These are phyloP conservation scores for Inosperma sp. DNA, from an alignment of 768 basidiomycete genomes.

Conservation along the genomic window DNA sequence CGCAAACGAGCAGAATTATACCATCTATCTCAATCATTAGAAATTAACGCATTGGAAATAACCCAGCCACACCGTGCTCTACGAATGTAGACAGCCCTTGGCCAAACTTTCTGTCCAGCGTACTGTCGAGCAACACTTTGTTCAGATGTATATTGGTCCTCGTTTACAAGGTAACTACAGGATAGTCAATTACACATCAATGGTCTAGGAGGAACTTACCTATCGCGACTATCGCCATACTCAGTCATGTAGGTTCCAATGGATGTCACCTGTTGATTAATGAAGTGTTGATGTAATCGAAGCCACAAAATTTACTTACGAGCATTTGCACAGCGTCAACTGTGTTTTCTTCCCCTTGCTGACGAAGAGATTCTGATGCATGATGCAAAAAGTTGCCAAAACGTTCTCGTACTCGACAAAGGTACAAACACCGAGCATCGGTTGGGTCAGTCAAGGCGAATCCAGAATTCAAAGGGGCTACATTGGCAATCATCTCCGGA, in stretches of 20 bases:
- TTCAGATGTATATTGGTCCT: slow-evolving; percentile 55
- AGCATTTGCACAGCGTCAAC: slow-evolving; percentile 76
- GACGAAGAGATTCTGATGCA: slow-evolving; percentile 61
- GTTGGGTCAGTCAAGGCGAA: slow-evolving; percentile 61
- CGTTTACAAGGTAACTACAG: slow-evolving; percentile 51
- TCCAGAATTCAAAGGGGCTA: slow-evolving; percentile 57
- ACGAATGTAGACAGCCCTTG: slow-evolving; percentile 63
- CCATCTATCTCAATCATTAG: slow-evolving; percentile 33
- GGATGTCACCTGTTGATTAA: slow-evolving; percentile 47
- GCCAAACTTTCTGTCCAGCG: slow-evolving; percentile 71
- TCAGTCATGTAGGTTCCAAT: slow-evolving; percentile 70
- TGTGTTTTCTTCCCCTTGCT: slow-evolving; percentile 76
- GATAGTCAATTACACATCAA: neutral
- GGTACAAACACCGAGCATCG: slow-evolving; percentile 63
- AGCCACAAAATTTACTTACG: slow-evolving; percentile 34
- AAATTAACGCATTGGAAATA: slow-evolving; percentile 4
- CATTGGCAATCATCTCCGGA: slow-evolving; percentile 69
- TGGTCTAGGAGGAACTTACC: slow-evolving; percentile 18
- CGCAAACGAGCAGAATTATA: slow-evolving; percentile 64
- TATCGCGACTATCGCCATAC: slow-evolving; percentile 68
- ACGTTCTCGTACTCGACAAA: slow-evolving; percentile 50
- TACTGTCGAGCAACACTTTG: slow-evolving; percentile 64
- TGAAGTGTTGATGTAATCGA: neutral
- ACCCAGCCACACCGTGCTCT: slow-evolving; percentile 63
- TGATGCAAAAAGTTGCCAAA: slow-evolving; percentile 68